Base-by-base conservation (phyloP, 2,329 filamentous ascomycete genomes). In the Coniochaeta ligniaria region DNA sequence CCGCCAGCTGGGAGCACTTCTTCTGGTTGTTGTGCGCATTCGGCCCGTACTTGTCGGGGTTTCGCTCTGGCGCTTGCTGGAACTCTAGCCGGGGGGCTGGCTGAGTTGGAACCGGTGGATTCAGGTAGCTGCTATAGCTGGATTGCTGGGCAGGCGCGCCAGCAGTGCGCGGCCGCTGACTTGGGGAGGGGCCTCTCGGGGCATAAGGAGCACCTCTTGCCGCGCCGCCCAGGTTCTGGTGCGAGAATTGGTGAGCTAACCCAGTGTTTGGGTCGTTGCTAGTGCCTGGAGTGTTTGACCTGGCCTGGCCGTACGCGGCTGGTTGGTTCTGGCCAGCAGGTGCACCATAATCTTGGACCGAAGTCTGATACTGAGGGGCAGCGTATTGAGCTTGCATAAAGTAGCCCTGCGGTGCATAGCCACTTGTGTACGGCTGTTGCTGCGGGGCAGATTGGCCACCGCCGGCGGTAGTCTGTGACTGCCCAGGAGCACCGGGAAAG, bases 221-320 rank as follows among this genome's bases (percentile, higher is more conserved):
- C 50, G 85, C 86, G 52, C 85, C 86, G 62, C 90, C 89, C 45
- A 98, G 83, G 74, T 97, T 96, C 80, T 98, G 94, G 75, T 97
- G 92, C 61, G 94, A 96, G 75, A 98, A 96, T 74, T 99, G 95
- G 73, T 97, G 92, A 63, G 93, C 92, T 54, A 98, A 83, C 33
- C 92, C 93, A 69, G 92, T 95, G 68, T 94, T 96, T 67, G 89
- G 90, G 71, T 97, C 92, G 70, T 91, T 92, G 72, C 66, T 72
- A 79, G 84, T 78, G 61, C 82, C 83, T 6, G 85, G 83, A 3
- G 84, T 82, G 68, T 80, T 82, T 67, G 82, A 80, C 63, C 83
- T 77, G 62, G 76, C 77, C 70, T 82, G 82, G 66, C 65, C 63
- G 50, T 71, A 72, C 62, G 66, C 31, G 31, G 31, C 54, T 11